phyloP scores from a whole-genome alignment of 106 monocot genomes.

The Iris macrosiphon region DNA sequence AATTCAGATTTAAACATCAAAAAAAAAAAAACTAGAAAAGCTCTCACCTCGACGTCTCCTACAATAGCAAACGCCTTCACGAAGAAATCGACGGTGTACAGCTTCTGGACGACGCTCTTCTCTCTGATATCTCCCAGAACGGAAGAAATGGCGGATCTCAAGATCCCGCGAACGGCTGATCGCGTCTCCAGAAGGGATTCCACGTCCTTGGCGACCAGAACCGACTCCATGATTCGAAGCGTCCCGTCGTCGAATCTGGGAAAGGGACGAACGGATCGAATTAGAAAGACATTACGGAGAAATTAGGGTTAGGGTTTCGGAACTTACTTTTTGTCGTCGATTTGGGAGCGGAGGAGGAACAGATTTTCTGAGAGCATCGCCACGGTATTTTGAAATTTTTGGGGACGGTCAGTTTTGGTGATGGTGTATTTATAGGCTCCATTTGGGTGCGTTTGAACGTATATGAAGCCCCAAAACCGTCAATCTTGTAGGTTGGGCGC shows the following conservation, averaged over 20 bases:
- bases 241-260: conserved; percentile 38
- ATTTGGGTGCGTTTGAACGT: too few relatives aligned
- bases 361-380: conserved; percentile 8
- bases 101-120: conserved; percentile 31
- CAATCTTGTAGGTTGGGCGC: too few relatives aligned
- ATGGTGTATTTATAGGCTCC: too few relatives aligned
- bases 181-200: conserved; percentile 34
- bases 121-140: conserved; percentile 30
- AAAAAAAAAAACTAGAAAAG: too few relatives aligned
- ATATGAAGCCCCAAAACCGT: too few relatives aligned
- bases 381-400: conserved; percentile 22
- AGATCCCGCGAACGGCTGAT: conserved; percentile 34
- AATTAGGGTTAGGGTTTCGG: background rate
- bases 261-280: background rate
- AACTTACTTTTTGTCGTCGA: conserved; percentile 28
- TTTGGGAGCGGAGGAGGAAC: conserved; percentile 22
- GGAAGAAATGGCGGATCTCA: conserved; percentile 28
- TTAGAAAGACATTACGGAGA: background rate
- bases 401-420: too few relatives aligned
- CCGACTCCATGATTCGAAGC: conserved; percentile 52
- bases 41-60: conserved; percentile 70
- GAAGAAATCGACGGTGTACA: conserved; percentile 64
- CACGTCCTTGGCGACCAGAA: conserved; percentile 46
- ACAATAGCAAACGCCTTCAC: conserved; percentile 70
- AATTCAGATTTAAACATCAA: too few relatives aligned